Conservation (phyloP, 164 flowering plant species). For the Chloranthus sessilifolius region DNA sequence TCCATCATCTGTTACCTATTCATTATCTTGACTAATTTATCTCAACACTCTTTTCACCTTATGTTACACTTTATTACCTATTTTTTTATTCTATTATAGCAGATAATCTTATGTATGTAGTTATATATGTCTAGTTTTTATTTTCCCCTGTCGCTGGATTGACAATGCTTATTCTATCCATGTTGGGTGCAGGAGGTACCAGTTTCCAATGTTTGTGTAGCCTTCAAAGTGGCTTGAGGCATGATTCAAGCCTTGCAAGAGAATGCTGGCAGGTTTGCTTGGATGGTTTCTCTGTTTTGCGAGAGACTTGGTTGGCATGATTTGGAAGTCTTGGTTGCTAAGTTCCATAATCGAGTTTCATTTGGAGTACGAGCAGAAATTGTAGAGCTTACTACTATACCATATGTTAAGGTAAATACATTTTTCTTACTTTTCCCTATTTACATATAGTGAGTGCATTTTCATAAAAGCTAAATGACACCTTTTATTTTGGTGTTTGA, state of each 20-base stretch:
- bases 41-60: too few relatives aligned
- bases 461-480: too few relatives aligned
- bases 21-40: too few relatives aligned
- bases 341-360: constrained; percentile 93
- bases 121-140: not conserved
- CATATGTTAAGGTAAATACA: constrained; percentile 69
- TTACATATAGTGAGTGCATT: too few relatives aligned
- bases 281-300: constrained; percentile 93
- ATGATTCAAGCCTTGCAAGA: constrained; percentile 99
- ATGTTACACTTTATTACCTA: too few relatives aligned
- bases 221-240: constrained; percentile 93
- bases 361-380: constrained; percentile 98
- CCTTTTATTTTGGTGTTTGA: too few relatives aligned
- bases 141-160: not conserved
- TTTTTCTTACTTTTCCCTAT: too few relatives aligned
- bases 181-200: constrained; percentile 70
- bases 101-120: constrained; percentile 5
- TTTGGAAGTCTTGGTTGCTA: constrained; percentile 82
- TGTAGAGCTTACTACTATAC: constrained; percentile 89
- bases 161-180: not conserved
- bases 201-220: constrained; percentile 81
- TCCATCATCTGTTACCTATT: too few relatives aligned
- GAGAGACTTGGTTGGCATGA: constrained; percentile 99
- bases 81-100: too few relatives aligned
- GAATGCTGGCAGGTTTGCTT: constrained; percentile 98